Percentiles rank a stretch among this genome's conserved stretches.
Evolutionary conservation across 352 stramenopile species (phyloP).

Genomic region (Phytophthora pistaciae): DNA sequence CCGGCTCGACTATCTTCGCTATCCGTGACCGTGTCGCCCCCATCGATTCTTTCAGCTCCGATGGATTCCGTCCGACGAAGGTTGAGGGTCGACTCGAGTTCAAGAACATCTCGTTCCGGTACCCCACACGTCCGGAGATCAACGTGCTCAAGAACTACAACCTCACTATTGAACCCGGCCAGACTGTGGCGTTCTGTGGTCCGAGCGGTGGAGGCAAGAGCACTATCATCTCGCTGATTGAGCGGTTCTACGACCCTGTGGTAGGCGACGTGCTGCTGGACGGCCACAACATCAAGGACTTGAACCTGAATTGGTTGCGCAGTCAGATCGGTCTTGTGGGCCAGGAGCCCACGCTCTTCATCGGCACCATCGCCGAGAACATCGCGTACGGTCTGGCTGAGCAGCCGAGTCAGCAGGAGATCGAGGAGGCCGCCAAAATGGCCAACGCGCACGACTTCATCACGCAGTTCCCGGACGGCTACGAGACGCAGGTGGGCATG

Average conservation of each 20-base stretch:
- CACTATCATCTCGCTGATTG: constrained; percentile 55
- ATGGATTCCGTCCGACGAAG: constrained; percentile 7
- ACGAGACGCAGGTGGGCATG: no score
- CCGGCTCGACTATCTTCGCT: constrained; percentile 43
- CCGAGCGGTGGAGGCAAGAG: constrained; percentile 61
- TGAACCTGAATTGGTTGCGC: no score
- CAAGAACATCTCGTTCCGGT: constrained; percentile 66
- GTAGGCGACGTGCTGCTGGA: no score
- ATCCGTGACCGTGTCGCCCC: constrained; percentile 39
- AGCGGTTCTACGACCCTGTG: constrained; percentile 61
- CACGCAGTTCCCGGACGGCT: no score
- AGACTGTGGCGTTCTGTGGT: constrained; percentile 71
- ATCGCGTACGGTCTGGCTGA: no score
- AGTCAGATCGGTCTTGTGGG: no score
- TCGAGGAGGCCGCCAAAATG: no score
- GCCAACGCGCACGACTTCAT: no score
- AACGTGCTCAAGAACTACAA: constrained; percentile 87
- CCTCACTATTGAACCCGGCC: constrained; percentile 76
- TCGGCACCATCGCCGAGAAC: no score
- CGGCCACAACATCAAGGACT: no score
- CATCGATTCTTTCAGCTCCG: constrained; percentile 51
- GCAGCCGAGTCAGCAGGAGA: no score
- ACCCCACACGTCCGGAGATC: constrained; percentile 59
- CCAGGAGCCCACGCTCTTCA: no score
- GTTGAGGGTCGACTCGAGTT: constrained; percentile 56